Base-by-base conservation (phyloP, 148 eudicot genomes). In the Rhododendron ovatum region DNA sequence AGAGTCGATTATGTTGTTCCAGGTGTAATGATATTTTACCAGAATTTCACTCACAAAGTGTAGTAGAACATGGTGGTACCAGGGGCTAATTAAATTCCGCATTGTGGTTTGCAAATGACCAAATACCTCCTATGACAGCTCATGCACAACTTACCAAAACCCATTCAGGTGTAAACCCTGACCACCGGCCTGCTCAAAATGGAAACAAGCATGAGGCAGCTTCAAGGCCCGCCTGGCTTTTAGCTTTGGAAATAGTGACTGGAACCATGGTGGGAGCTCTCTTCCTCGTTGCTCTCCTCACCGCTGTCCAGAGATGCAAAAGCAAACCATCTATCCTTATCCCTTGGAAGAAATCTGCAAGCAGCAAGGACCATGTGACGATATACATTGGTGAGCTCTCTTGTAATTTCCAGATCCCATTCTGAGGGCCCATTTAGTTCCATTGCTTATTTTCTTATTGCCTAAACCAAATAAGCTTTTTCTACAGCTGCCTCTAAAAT, bases 261-360 rank as follows among this genome's bases (percentile, higher is more conserved):
- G 99, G 98, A 75, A 88, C 92, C 80, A 88, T 94, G 94, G 92
- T 91, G 9, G 96, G 95, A 30, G 84, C 82, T 82, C 87, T 98
- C 74, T 89, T 94, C 51, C 57, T 93, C 18, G 55, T 90, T 51
- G 96, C 89, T 50, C 73, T 94, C 22, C 47, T 93, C 59, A 89
- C 92, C 51, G 89, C 90, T 43, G 77, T 90, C 81, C 92, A 90
- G 78, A 95, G 92, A 88, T 94, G 90, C 88, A 92, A 92, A 86
- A 91, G 78, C 78, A 91, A 91, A 88, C 88, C 96, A 57, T 93
- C 98, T 13, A 89, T 91, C 86, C 89, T 93, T 65, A 94, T 93
- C 78, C 96, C 98, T 59, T 98, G 99, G 99, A 98, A 94, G 89
- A 98, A 94, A 88, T 93, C 96, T 33, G 88, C 90, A 57, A 92